Percentiles rank a stretch among this genome's conserved stretches.
Evolutionary conservation across 176 grass and related monocot genomes (phyloP).

Genomic region (Melocanna baccifera): DNA sequence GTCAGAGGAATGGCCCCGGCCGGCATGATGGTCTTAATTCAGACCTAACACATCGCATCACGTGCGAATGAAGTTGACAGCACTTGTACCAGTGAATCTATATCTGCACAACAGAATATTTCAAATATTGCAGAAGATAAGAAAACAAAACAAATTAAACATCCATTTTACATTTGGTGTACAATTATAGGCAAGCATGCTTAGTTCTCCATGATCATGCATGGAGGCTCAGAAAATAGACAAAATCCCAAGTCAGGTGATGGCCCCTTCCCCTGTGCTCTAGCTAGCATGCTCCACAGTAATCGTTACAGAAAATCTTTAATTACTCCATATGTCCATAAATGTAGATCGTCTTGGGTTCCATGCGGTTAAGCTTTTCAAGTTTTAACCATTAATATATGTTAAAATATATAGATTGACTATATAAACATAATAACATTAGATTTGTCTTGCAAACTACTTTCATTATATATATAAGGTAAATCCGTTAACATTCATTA

Average conservation of each 20-base stretch:
- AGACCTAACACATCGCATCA: constrained; percentile 34
- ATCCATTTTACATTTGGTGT: neutral
- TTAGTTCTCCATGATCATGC: neutral
- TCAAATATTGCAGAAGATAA: neutral
- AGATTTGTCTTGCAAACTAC: no score
- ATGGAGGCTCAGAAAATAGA: neutral
- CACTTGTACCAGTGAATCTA: constrained; percentile 21
- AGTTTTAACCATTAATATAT: no score
- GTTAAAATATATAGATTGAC: no score
- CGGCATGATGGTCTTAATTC: constrained; percentile 33
- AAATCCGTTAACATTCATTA: no score
- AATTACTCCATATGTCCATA: neutral
- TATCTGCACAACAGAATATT: neutral
- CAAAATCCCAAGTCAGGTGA: constrained; percentile 20
- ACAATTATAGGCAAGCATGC: neutral
- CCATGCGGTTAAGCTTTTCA: no score
- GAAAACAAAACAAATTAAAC: neutral
- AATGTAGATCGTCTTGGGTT: no score
- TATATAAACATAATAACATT: no score
- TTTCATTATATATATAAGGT: no score
- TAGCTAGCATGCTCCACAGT: neutral
- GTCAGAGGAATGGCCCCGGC: neutral
- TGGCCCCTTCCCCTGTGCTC: neutral
- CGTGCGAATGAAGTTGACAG: constrained; percentile 35
- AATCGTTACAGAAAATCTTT: neutral